Conservation (phyloP, 345 rosid species). For the Murraya koenigii region DNA sequence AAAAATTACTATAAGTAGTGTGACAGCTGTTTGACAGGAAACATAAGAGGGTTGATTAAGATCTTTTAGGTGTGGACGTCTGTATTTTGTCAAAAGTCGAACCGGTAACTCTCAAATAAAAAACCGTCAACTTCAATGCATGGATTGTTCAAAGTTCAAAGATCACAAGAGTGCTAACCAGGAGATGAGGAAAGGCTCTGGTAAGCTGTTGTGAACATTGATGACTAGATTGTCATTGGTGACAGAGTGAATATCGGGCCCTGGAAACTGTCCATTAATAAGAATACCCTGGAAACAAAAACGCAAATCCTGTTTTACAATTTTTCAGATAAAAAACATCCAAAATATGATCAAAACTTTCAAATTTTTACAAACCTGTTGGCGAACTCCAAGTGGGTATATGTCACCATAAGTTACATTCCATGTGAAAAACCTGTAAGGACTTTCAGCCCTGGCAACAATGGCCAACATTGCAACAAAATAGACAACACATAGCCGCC, state of each 20-base stretch:
- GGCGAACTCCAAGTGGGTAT: constrained; percentile 73
- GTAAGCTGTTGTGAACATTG: constrained; percentile 73
- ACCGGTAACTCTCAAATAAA: not conserved
- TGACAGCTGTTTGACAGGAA: constrained; percentile 2
- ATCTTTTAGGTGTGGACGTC: not conserved
- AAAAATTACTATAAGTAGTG: not conserved
- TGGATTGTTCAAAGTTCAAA: not conserved
- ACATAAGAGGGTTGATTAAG: not conserved
- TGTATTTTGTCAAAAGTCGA: not conserved
- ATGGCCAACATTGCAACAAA: constrained; percentile 7
- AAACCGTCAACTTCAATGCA: not conserved
- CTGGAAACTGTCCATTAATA: constrained; percentile 93
- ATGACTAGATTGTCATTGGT: constrained; percentile 87
- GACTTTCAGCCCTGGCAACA: constrained; percentile 51
- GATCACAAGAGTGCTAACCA: constrained; percentile 35
- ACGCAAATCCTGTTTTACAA: not conserved
- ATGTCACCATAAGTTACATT: constrained; percentile 80
- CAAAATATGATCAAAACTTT: not conserved
- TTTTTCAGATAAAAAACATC: not conserved
- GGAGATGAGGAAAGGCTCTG: constrained; percentile 83
- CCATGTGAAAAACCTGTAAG: constrained; percentile 76
- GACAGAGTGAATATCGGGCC: constrained; percentile 72
- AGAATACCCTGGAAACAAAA: constrained; percentile 66
- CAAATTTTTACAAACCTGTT: constrained; percentile 39
- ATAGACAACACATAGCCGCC: not conserved